phyloP scores from a whole-genome alignment of 2,329 filamentous ascomycete species.

The Trichoderma asperellum region DNA sequence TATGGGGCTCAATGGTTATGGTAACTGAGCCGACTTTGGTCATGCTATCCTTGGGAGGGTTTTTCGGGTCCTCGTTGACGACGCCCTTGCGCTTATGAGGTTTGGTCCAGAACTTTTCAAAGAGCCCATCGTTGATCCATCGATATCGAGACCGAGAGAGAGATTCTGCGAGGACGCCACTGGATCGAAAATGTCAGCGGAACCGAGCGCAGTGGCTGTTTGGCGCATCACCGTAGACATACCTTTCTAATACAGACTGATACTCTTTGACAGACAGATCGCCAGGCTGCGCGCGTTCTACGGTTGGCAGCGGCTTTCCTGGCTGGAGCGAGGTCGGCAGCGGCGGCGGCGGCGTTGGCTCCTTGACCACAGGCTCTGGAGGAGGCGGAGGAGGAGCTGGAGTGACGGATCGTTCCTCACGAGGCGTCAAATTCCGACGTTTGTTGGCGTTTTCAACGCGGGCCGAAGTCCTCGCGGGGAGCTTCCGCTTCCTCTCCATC shows the following conservation, averaged over 20 bases:
- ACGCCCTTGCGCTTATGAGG: constrained; percentile 69
- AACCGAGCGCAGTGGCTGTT: background rate
- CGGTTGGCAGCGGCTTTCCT: constrained; percentile 71
- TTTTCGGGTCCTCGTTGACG: constrained; percentile 65
- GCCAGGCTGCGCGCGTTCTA: constrained; percentile 67
- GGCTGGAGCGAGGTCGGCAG: constrained; percentile 67
- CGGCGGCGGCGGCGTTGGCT: constrained; percentile 42
- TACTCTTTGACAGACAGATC: constrained; percentile 68
- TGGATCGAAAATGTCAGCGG: constrained; percentile 40
- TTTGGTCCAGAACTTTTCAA: constrained; percentile 79
- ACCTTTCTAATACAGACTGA: constrained; percentile 76
- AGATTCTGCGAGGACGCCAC: constrained; percentile 75
- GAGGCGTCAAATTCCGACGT: constrained; percentile 61
- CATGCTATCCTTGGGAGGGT: constrained; percentile 73
- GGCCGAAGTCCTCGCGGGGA: constrained; percentile 64
- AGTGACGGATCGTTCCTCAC: constrained; percentile 57
- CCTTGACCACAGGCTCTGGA: constrained; percentile 35
- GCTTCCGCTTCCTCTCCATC: constrained; percentile 70
- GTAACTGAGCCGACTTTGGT: constrained; percentile 72
- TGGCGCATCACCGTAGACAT: constrained; percentile 28
- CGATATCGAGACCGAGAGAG: constrained; percentile 71
- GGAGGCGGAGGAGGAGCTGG: constrained; percentile 42
- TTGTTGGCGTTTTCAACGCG: constrained; percentile 63
- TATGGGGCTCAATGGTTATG: constrained; percentile 78
- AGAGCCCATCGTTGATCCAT: constrained; percentile 74